Evolutionary conservation across 371 early-diverging fungal genomes (phyloP), one percentile per base, ranked within the genome.

Genomic region (Mortierella sp.): DNA sequence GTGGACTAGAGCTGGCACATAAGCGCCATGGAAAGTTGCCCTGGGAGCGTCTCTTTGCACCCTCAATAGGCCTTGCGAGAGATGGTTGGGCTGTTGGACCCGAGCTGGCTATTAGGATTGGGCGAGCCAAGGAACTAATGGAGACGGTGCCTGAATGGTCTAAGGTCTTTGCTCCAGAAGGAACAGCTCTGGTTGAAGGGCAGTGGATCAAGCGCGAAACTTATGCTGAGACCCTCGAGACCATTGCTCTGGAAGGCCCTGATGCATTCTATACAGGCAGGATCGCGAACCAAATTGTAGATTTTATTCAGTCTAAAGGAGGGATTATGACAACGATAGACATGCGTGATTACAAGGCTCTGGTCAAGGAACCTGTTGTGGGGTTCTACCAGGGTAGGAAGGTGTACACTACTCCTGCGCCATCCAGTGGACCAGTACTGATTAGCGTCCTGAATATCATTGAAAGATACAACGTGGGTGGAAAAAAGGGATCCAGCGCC

Each of bases 241-340:
- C 61, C 6, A 85, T 99, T 51, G 91, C 96, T 0, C 73, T 82
- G n/a, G 75, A 96, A 55, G 99, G 99, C 0, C 83, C 94, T 0
- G 81, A 89, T 68, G 90, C 85, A 11, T 99, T 99, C 82, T 99
- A 99, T 80, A 84, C 75, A 60, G 98, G 99, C 29, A 66, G 76
- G 43, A 93, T 99, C 75, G 97, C 97, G 0, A 82, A 88, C 15
- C 66, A 64, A 29, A 77, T 99, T 18, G 93, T 97, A 6, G 81
- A 89, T 21, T 87, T 90, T 4, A 85, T 93, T 12, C 89, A 85
- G 57, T 72, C 79, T 18, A 67, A 83, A 23, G 96, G 96, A 12
- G 99, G 99, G 0, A 90, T 96, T 48, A 64, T 98, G 52, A 95
- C 94, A 0, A 57, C 85, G 62, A 86, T 91, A 1, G 99, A 99